Base-by-base conservation (phyloP, 2,329 filamentous ascomycete species). In the Ascochyta viciae-villosae region DNA sequence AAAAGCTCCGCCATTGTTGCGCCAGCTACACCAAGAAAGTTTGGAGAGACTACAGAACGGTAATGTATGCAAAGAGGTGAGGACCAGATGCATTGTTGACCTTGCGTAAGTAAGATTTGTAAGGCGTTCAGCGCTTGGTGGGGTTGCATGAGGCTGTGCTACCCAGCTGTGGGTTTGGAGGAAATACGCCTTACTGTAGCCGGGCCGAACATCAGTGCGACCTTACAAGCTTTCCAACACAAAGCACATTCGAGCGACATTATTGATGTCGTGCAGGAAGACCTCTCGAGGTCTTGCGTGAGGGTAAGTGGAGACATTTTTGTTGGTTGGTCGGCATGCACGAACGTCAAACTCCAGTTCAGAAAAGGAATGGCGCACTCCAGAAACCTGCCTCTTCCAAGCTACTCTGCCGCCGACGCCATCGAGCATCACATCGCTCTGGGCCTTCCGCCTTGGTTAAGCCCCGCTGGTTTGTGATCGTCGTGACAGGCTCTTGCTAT, bases 1-100 rank as follows among this genome's bases (percentile, higher is more conserved):
- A 66, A 19, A 10, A 50, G 50, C 35, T 72, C 71, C 2, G 68
- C 67, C 68, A 72, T 73, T 4, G 34, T 40, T 6, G 16, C 12
- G n/a, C 9, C 19, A 34, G 16, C 31, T 24, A 6, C 27, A 31
- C 9, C 3, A 12, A 7, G 12, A 9, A 15, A 9, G 22, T 34
- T 4, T 19, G 8, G 9, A 33, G 7, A 22, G 16, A 6, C 5
- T 15, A 1, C 6, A n/a, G 9, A 26, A 19, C 13, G 15, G 16
- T 41, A n/a, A 41, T 9, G 29, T 42, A 29, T n/a, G 7, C 15
- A 19, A 35, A 29, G 5, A 16, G 29, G 29, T 15, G 13, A 6
- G 6, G 9, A 13, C 6, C 24, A 42, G 3, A 24, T 24, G 3
- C 16, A 6, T 23, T 19, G 13, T 19, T 4, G 8, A 13, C 22